Percentiles rank a stretch among this genome's conserved stretches.
These are phyloP conservation scores for Mycena maculata DNA, from an alignment of 768 basidiomycete species.

Conservation along the genomic window DNA sequence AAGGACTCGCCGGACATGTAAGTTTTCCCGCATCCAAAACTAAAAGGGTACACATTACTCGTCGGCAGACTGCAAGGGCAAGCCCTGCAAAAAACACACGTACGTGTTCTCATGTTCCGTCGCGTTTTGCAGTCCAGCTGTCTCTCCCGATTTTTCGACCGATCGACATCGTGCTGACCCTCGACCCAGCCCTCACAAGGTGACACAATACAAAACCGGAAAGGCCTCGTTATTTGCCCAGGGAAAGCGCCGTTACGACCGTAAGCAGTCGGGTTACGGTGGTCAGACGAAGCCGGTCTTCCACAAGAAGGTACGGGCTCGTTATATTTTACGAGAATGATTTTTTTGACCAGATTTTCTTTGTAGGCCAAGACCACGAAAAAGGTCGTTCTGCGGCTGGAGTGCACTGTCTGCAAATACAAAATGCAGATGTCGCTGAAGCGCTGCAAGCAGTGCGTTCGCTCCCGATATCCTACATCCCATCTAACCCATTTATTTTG, in stretches of 20 bases:
- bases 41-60: conserved; percentile 18
- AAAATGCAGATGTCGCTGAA: conserved; percentile 97
- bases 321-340: background rate
- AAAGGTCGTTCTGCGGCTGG: conserved; percentile 98
- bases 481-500: background rate
- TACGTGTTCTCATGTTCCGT: conserved; percentile 53
- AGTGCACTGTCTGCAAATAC: conserved; percentile 98
- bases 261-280: conserved; percentile 99
- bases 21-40: conserved; percentile 52
- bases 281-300: conserved; percentile 99
- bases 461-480: background rate
- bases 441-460: conserved; percentile 97
- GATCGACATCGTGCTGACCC: conserved; percentile 29
- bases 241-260: conserved; percentile 99
- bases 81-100: conserved; percentile 98
- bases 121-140: background rate
- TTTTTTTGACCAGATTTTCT: background rate
- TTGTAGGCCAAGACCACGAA: conserved; percentile 95
- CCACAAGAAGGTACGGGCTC: conserved; percentile 92
- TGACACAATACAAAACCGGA: conserved; percentile 99
- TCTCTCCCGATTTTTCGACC: background rate
- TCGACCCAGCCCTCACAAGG: conserved; percentile 89
- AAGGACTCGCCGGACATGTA: conserved; percentile 97
- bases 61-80: conserved; percentile 90
- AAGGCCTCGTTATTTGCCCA: conserved; percentile 98